Evolutionary conservation across 2,329 filamentous ascomycete genomes (phyloP), one percentile per base, ranked within the genome.

Genomic region (Aureobasidium lini): DNA sequence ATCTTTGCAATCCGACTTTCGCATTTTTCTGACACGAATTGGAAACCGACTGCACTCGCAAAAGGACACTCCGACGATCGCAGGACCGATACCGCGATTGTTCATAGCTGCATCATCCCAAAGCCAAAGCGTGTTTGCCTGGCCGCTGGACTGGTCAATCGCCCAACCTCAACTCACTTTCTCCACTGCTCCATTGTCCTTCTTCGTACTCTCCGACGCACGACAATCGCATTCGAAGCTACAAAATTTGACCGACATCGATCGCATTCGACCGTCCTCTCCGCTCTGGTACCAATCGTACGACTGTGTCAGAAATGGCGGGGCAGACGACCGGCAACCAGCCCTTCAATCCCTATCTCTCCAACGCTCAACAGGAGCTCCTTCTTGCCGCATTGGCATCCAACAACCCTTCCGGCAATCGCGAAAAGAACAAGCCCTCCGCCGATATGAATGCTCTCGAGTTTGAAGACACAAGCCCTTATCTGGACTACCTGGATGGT

Each of bases 401-500:
- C 29, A 76, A 76, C 70, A 77, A 71, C 63, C 67, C 60, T 32
- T 47, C 36, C 31, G 58, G 57, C 47, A 48, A 48, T 42, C 59
- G 40, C 40, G 28, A 54, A 23, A 52, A 49, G 10, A 37, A 28
- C 4, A 57, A 57, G 44, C 47, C 56, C 7, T 15, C 57, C 6
- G 48, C 49, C 39, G 52, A 48, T 36, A 59, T 70, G 47, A 66
- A 69, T 57, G 63, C 62, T 39, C 65, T 66, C 58, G 65, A 66
- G 16, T 63, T 64, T 31, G 62, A 66, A 56, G 68, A 70, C 44
- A 68, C 67, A 62, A 94, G 88, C 64, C 90, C 92, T 0, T 92
- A 86, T 68, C 79, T 95, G 60, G 90, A 96, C 69, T 94, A 91
- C 48, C 85, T 90, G 60, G 89, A 92, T 61, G 79, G 79, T 61